phyloP scores from a whole-genome alignment of 2,329 filamentous ascomycete genomes.

The Alternaria sp. region DNA sequence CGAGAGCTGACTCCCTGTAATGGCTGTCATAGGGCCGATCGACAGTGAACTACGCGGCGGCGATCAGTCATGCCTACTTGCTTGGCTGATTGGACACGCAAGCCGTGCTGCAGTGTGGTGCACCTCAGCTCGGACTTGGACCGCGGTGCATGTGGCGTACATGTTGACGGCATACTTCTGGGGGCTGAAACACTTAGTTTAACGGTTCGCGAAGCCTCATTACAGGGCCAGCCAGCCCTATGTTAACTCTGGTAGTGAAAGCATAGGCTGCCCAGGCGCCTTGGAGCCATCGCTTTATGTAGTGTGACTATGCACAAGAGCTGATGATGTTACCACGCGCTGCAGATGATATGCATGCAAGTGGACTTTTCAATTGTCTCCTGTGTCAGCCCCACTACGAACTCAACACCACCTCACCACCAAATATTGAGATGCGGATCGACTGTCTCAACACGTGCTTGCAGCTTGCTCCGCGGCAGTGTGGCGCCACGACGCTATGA shows the following conservation, averaged over 20 bases:
- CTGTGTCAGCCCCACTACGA: not conserved
- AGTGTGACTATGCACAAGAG: not conserved
- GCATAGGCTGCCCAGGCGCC: not conserved
- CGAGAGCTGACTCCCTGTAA: not conserved
- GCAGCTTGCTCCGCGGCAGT: not conserved
- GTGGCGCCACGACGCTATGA: not conserved
- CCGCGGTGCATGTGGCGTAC: conserved; percentile 1
- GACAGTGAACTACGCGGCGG: not conserved
- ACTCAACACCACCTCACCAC: not conserved
- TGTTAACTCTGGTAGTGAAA: not conserved
- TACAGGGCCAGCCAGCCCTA: not conserved
- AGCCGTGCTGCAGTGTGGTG: not conserved
- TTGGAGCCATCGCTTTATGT: not conserved
- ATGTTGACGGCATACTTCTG: conserved; percentile 4
- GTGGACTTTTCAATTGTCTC: not conserved
- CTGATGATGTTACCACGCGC: not conserved
- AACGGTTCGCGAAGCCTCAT: conserved; percentile 4
- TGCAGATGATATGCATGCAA: not conserved
- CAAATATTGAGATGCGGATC: not conserved
- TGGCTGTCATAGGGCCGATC: conserved; percentile 2
- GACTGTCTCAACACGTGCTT: not conserved
- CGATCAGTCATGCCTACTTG: conserved; percentile 6
- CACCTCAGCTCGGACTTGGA: not conserved
- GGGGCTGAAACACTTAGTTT: conserved; percentile 1
- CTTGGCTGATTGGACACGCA: conserved; percentile 4